Evolutionary conservation across 2,329 filamentous ascomycete species (phyloP).

Genomic region (Pseudogymnoascus sp.): DNA sequence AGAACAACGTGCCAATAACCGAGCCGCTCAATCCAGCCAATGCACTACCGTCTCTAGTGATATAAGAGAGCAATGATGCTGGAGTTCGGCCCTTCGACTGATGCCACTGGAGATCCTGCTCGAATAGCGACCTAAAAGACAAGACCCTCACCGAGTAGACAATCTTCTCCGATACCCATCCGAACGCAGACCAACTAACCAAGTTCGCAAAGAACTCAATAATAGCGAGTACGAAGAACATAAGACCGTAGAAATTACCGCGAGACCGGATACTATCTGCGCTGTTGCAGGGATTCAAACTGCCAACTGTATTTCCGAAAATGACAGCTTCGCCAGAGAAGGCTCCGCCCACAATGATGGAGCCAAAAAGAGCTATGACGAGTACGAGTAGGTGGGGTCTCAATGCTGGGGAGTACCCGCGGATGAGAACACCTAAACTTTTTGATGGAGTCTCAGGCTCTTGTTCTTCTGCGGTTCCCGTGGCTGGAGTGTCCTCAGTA

Average conservation of each 20-base stretch:
- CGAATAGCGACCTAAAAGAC: slow-evolving; percentile 54
- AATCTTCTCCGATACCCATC: slow-evolving; percentile 52
- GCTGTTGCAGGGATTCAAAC: slow-evolving; percentile 39
- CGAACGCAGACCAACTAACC: slow-evolving; percentile 44
- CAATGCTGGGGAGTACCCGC: slow-evolving; percentile 13
- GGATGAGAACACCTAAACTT: slow-evolving; percentile 14
- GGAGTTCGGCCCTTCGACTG: slow-evolving; percentile 57
- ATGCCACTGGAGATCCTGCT: slow-evolving; percentile 63
- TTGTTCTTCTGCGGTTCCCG: slow-evolving; percentile 10
- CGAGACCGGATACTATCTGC: slow-evolving; percentile 18
- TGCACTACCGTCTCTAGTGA: slow-evolving; percentile 60
- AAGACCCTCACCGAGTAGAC: slow-evolving; percentile 54
- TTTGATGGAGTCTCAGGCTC: slow-evolving; percentile 14
- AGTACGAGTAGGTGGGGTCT: slow-evolving; percentile 14
- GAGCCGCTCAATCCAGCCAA: slow-evolving; percentile 61
- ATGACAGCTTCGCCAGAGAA: slow-evolving; percentile 47
- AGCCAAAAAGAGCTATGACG: slow-evolving; percentile 36
- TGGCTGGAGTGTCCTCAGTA: slow-evolving; percentile 21
- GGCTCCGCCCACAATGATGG: slow-evolving; percentile 45
- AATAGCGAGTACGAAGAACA: slow-evolving; percentile 43
- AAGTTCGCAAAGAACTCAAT: slow-evolving; percentile 55
- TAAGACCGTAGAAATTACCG: slow-evolving; percentile 31
- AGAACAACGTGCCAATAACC: slow-evolving; percentile 59
- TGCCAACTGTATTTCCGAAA: slow-evolving; percentile 42
- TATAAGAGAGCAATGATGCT: slow-evolving; percentile 52